Evolutionary conservation across 768 basidiomycete genomes (phyloP).

Genomic region (Chlorophyllum brunneum): DNA sequence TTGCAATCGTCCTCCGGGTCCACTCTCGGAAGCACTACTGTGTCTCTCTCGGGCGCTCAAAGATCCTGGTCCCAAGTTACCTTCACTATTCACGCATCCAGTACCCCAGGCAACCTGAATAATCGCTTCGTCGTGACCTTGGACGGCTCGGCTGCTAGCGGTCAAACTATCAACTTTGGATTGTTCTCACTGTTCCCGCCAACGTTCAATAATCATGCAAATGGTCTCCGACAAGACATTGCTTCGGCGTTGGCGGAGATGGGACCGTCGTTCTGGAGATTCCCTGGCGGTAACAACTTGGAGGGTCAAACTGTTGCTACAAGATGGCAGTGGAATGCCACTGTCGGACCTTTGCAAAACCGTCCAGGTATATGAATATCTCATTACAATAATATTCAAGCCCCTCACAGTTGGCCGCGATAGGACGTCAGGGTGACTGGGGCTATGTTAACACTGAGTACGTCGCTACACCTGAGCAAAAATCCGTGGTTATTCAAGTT

Average conservation of each 20-base stretch:
- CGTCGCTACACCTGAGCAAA: constrained; percentile 12
- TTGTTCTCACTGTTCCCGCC: constrained; percentile 67
- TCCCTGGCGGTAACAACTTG: constrained; percentile 68
- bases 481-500: neutral
- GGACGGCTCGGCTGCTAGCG: constrained; percentile 35
- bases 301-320: constrained; percentile 54
- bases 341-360: constrained; percentile 49
- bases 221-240: constrained; percentile 61
- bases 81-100: constrained; percentile 37
- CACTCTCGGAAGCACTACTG: constrained; percentile 36
- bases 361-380: constrained; percentile 30
- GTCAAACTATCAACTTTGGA: constrained; percentile 49
- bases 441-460: constrained; percentile 59
- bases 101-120: constrained; percentile 33
- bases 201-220: constrained; percentile 55
- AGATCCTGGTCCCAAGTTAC: constrained; percentile 48
- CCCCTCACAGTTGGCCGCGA: neutral
- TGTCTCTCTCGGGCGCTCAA: constrained; percentile 37
- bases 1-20: constrained; percentile 43
- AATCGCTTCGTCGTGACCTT: constrained; percentile 55
- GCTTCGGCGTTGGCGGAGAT: constrained; percentile 54
- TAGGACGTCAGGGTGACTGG: constrained; percentile 57
- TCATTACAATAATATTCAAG: neutral
- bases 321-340: constrained; percentile 67
- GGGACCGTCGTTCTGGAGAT: constrained; percentile 59